Conservation (phyloP, 2,329 filamentous ascomycete genomes). For the Aciculosporium take region DNA sequence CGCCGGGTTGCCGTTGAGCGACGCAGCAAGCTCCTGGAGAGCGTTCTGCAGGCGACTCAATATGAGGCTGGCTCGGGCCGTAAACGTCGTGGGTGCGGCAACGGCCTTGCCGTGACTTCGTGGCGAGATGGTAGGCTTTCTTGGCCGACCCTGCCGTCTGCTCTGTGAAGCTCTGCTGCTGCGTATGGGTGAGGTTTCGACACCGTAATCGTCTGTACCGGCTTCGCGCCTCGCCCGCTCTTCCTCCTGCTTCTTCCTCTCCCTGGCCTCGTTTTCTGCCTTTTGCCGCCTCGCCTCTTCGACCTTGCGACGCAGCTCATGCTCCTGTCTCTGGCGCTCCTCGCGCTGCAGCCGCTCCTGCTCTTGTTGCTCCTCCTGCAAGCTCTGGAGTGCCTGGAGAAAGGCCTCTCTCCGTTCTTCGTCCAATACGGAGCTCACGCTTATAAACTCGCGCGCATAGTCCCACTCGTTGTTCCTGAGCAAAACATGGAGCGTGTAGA, state of each 20-base stretch:
- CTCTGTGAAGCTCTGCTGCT: conserved; percentile 20
- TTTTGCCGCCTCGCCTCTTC: conserved; percentile 42
- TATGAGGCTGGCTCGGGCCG: conserved; percentile 36
- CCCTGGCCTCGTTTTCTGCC: conserved; percentile 44
- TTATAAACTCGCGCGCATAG: conserved; percentile 83
- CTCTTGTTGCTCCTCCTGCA: conserved; percentile 71
- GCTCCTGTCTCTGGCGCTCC: conserved; percentile 41
- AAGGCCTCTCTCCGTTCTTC: conserved; percentile 86
- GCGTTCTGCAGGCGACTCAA: conserved; percentile 36
- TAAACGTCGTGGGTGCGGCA: conserved; percentile 21
- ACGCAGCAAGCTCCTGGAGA: conserved; percentile 35
- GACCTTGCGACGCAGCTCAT: conserved; percentile 39
- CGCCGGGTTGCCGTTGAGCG: conserved; percentile 42
- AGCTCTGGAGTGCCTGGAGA: conserved; percentile 65
- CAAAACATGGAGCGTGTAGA: conserved; percentile 92
- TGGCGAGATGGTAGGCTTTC: conserved; percentile 12
- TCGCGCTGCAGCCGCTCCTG: conserved; percentile 52
- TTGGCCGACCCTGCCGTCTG: conserved; percentile 15
- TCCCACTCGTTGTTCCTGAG: conserved; percentile 91
- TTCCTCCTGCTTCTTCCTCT: conserved; percentile 38
- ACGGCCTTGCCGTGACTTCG: conserved; percentile 17
- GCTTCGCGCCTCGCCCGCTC: conserved; percentile 33
- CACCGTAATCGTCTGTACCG: conserved; percentile 55
- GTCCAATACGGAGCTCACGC: conserved; percentile 71
- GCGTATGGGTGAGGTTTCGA: conserved; percentile 36